These are phyloP conservation scores for Ophiognomonia clavigignenti-juglandacearum DNA, from an alignment of 2,329 filamentous ascomycete species.

Conservation along the genomic window DNA sequence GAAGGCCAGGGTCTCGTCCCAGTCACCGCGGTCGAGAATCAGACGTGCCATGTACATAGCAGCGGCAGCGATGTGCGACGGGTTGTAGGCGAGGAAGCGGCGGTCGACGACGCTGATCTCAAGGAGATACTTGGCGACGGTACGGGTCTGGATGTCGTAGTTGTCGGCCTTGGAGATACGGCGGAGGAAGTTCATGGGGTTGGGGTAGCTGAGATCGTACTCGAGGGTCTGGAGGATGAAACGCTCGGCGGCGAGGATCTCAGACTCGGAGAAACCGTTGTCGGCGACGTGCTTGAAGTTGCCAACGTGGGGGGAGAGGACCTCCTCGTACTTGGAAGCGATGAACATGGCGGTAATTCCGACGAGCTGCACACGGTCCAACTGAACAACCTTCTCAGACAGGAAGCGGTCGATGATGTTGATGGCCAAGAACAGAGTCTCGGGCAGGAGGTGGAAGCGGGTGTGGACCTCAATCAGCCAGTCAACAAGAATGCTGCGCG, in stretches of 20 bases:
- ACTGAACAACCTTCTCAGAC: slow-evolving; percentile 89
- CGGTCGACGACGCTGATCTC: slow-evolving; percentile 96
- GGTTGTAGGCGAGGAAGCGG: slow-evolving; percentile 83
- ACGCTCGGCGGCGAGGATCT: slow-evolving; percentile 95
- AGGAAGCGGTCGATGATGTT: slow-evolving; percentile 99
- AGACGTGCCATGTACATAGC: slow-evolving; percentile 93
- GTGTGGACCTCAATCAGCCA: slow-evolving; percentile 99
- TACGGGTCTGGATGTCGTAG: slow-evolving; percentile 97
- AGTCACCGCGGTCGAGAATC: slow-evolving; percentile 85
- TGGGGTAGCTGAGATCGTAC: slow-evolving; percentile 97
- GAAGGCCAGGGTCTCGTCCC: slow-evolving; percentile 83
- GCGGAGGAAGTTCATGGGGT: slow-evolving; percentile 99
- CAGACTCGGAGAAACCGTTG: slow-evolving; percentile 89
- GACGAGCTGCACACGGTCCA: slow-evolving; percentile 92
- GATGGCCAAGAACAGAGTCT: slow-evolving; percentile 93
- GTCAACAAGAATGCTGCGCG: slow-evolving; percentile 92
- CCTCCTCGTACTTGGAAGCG: slow-evolving; percentile 97
- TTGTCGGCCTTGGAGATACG: slow-evolving; percentile 99
- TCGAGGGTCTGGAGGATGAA: slow-evolving; percentile 87
- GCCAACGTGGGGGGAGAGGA: slow-evolving; percentile 90
- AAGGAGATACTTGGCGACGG: slow-evolving; percentile 94
- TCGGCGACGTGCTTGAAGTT: slow-evolving; percentile 98
- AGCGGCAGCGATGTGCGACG: slow-evolving; percentile 85
- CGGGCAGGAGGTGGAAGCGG: slow-evolving; percentile 89
- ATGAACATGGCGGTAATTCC: slow-evolving; percentile 99